Base-by-base conservation (phyloP, 2,329 filamentous ascomycete species). In the Botryotinia narcissicola region DNA sequence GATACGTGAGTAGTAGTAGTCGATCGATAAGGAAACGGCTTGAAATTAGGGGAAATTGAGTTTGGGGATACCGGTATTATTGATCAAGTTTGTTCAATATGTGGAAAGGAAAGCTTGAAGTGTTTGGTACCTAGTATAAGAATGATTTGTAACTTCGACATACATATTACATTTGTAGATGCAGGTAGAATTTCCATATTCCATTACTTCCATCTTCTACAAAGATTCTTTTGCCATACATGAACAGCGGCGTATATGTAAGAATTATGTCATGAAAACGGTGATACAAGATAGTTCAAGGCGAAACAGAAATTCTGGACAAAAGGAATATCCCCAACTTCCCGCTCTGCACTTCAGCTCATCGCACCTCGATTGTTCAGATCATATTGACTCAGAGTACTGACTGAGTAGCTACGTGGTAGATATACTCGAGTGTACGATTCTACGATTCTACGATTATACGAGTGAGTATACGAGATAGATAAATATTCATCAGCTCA, bases 251-350 rank as follows among this genome's bases (percentile, higher is more conserved):
- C 61, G 37, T 12, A 44, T 1, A 63, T 12, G 8, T 44, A 64
- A 18, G 61, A 32, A 29, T 20, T 22, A 25, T n/a, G 14, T 48
- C 63, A 37, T 62, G 25, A 25, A 63, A 12, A 64, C 59, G 12
- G 61, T 16, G 40, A 64, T 46, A 32, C 61, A 64, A 64, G 61
- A 63, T 40, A 64, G 29, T 32, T 14, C 40, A 42, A 64, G 42
- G 42, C 61, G 42, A 62, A n/a, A 40, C 60, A 42, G 59, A 37
- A 14, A 44, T 32, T 32, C 40, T 12, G 12, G 46, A 14, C 14
- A 32, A 64, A 29, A 63, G 61, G 61, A 44, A 63, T 44, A 54
- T 54, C 64, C 37, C 46, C 64, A 67, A 51, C 44, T 51, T 67
- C 46, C 46, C 37, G 64, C 64, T 67, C 48, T 66, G n/a, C 44